Base-by-base conservation (phyloP, 1,284 basidiomycete species). In the Dichomitus squalens region DNA sequence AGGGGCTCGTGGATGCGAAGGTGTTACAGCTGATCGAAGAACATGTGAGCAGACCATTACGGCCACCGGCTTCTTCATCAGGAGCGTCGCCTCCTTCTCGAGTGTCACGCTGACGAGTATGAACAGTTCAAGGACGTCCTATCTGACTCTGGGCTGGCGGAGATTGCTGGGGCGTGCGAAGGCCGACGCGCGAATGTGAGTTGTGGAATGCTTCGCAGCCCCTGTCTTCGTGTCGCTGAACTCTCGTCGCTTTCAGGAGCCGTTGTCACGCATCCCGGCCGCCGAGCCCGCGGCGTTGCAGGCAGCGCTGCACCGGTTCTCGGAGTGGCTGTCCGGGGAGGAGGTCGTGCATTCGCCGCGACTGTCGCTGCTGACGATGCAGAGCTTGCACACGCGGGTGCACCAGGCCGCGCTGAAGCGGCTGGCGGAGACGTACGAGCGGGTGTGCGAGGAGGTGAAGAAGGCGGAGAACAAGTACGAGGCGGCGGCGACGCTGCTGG, bases 401-500 rank as follows among this genome's bases (percentile, higher is more conserved):
- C 94, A 97, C 69, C 85, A 85, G 23, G 82, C 83, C 14, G 90
- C 90, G 1, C 75, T 97, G 55, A 76, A 77, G 35, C 78, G 85
- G 23, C 78, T 96, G 55, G 87, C 85, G 1, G 73, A 74, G 31
- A 85, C 86, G 2, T 97, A 97, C 72, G 79, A 76, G 8, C 71
- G 78, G 60, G 75, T 96, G 1, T 93, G 89, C 65, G 86, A 86
- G 35, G 83, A 85, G 59, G 89, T 96, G 14, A 79, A 85, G 69
- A 85, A 84, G 59, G 82, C 85, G 52, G 80, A 83, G 69, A 93
- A 94, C 61, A 82, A 80, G 67, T 98, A 96, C 70, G 94, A 97
- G 73, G 94, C 94, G 40, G 88, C 87, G 11, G 83, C 88, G 62
- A 96, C 93, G n/a, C 70, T 97, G 60, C 73, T 97, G 39, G 88